A percentile compares a stretch with the other conserved stretches of the same genome.
Conservation (phyloP, 768 basidiomycete genomes). For the Lactarius evosmus region DNA sequence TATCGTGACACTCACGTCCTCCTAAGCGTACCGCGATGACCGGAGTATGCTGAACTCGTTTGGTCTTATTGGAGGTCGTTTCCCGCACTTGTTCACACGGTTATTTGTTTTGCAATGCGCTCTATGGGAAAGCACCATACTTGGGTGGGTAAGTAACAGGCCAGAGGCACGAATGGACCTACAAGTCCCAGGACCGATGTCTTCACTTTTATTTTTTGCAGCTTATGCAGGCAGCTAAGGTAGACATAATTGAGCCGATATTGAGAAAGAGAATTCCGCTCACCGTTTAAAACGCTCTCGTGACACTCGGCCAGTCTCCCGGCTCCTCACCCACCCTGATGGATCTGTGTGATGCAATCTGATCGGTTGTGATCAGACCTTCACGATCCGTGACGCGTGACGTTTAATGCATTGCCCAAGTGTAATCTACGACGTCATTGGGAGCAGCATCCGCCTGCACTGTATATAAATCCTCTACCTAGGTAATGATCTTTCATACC, state of each 20-base stretch:
- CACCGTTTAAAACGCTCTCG: slow-evolving; percentile 77
- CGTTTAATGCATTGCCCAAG: too few species aligned
- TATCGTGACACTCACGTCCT: slow-evolving; percentile 34
- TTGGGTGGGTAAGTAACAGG: slow-evolving; percentile 29
- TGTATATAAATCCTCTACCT: too few species aligned
- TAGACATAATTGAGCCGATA: neutral
- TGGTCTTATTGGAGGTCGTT: slow-evolving; percentile 30
- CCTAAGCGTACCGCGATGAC: slow-evolving; percentile 29
- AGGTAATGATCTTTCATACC: neutral
- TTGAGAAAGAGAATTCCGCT: neutral
- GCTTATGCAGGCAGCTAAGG: slow-evolving; percentile 70
- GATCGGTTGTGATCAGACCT: too few species aligned
- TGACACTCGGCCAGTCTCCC: too few species aligned
- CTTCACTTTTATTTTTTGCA: slow-evolving; percentile 95
- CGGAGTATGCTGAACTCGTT: slow-evolving; percentile 13
- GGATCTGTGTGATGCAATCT: too few species aligned
- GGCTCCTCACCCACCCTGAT: too few species aligned
- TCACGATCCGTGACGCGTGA: too few species aligned
- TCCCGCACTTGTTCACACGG: slow-evolving; percentile 34
- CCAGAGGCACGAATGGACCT: slow-evolving; percentile 28
- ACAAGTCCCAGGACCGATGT: slow-evolving; percentile 82
- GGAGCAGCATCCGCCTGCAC: neutral
- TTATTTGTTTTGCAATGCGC: slow-evolving; percentile 40
- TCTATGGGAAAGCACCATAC: slow-evolving; percentile 40
- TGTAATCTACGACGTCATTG: neutral